A percentile compares a stretch with the other conserved stretches of the same genome.
These are phyloP conservation scores for Cercophora scortea DNA, from an alignment of 495 filamentous ascomycete species.

Conservation along the genomic window DNA sequence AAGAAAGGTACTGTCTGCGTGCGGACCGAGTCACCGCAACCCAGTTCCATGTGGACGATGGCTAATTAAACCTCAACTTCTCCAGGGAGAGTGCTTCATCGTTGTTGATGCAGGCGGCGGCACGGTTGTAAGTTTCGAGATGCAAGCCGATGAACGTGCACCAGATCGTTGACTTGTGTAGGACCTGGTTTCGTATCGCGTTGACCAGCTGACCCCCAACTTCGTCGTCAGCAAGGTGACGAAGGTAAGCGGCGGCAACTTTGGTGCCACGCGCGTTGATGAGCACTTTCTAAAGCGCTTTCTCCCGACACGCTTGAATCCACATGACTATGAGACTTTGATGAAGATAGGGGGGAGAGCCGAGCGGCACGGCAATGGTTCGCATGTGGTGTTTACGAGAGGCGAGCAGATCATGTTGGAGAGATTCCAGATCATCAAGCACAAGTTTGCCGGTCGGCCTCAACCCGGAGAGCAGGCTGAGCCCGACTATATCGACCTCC, in stretches of 20 bases:
- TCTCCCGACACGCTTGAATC: background rate
- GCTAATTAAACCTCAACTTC: background rate
- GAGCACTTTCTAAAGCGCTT: conserved; percentile 5
- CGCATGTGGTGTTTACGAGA: background rate
- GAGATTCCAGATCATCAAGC: conserved; percentile 8
- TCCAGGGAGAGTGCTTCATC: conserved; percentile 7
- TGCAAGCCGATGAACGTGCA: background rate
- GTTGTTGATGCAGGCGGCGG: conserved; percentile 15
- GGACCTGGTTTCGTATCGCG: background rate
- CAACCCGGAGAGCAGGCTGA: background rate
- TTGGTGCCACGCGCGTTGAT: conserved; percentile 4
- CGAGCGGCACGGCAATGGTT: background rate
- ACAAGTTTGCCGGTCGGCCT: background rate
- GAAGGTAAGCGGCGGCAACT: background rate
- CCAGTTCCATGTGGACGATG: background rate
- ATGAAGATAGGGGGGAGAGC: background rate
- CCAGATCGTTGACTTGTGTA: background rate
- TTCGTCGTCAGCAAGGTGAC: conserved; percentile 2
- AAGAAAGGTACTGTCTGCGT: background rate
- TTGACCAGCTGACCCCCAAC: background rate
- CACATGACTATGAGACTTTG: background rate
- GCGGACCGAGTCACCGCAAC: background rate
- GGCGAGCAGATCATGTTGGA: conserved; percentile 5
- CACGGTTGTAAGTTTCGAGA: conserved; percentile 3
- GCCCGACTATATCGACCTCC: conserved; percentile 1